Evolutionary conservation across 2,329 filamentous ascomycete species (phyloP).

Genomic region (Fusarium hainanense): DNA sequence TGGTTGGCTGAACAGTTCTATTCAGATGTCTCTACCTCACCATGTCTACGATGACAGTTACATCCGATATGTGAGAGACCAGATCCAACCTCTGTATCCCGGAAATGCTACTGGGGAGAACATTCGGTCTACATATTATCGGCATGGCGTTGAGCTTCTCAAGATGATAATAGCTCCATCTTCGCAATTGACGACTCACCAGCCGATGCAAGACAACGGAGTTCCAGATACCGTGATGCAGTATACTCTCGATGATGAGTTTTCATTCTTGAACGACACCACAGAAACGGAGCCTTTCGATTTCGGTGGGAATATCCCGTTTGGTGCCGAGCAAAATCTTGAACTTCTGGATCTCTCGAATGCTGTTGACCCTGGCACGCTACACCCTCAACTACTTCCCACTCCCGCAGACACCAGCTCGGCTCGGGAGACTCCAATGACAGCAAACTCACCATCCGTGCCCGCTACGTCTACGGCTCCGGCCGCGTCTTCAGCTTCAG

Average conservation of each 20-base stretch:
- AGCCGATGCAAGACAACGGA: conserved; percentile 20
- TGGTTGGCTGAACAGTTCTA: conserved; percentile 26
- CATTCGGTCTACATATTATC: conserved; percentile 57
- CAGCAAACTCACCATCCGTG: conserved; percentile 41
- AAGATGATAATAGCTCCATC: conserved; percentile 51
- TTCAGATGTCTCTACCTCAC: conserved; percentile 53
- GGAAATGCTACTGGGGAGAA: conserved; percentile 30
- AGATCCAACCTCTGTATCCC: conserved; percentile 59
- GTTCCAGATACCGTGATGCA: conserved; percentile 16
- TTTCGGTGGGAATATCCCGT: conserved; percentile 32
- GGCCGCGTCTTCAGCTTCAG: conserved; percentile 20
- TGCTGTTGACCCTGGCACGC: conserved; percentile 22
- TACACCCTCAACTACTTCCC: conserved; percentile 37
- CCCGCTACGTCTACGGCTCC: conserved; percentile 21
- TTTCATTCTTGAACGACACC: conserved; percentile 34
- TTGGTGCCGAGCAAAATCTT: conserved; percentile 23
- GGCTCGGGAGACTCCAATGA: conserved; percentile 37
- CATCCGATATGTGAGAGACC: conserved; percentile 53
- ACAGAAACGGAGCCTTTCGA: conserved; percentile 25
- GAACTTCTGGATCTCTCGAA: conserved; percentile 19
- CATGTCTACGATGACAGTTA: conserved; percentile 56
- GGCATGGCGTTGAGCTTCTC: conserved; percentile 55
- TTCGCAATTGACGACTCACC: conserved; percentile 2
- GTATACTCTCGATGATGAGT: conserved; percentile 18
- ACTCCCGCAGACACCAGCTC: conserved; percentile 39